Evolutionary conservation across 257 asterid species (phyloP).

Genomic region (Knoxia roxburghii): DNA sequence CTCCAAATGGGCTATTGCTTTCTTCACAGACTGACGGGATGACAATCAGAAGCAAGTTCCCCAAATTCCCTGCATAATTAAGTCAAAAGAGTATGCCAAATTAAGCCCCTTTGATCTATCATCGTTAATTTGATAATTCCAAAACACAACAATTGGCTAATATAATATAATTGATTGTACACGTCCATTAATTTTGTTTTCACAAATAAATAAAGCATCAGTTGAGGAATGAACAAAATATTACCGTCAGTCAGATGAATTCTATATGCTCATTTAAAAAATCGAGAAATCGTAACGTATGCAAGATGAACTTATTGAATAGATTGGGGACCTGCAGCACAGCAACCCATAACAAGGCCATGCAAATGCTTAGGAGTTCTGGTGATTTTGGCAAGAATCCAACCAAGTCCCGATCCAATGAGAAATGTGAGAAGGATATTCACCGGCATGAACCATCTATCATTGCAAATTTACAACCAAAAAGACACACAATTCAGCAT

Average conservation of each 20-base stretch:
- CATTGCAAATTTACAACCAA: background rate
- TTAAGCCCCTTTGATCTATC: too few species aligned
- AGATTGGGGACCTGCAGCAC: constrained; percentile 29
- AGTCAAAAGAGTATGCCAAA: background rate
- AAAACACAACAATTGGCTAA: too few species aligned
- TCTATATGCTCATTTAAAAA: too few species aligned
- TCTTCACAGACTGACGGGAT: constrained; percentile 39
- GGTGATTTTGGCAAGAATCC: constrained; percentile 29
- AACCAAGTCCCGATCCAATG: constrained; percentile 34
- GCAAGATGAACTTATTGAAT: too few species aligned
- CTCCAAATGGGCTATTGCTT: constrained; percentile 40
- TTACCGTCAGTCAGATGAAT: too few species aligned
- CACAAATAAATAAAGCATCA: too few species aligned
- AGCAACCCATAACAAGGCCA: constrained; percentile 38
- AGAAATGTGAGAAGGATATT: constrained; percentile 29
- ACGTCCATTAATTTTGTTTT: too few species aligned
- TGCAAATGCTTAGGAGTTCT: constrained; percentile 22
- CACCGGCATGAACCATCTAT: constrained; percentile 43
- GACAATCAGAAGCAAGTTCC: constrained; percentile 39
- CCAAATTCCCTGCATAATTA: constrained; percentile 30
- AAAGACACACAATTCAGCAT: background rate
- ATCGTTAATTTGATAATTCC: too few species aligned
- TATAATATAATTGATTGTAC: too few species aligned
- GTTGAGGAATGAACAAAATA: too few species aligned
- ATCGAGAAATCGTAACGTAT: too few species aligned